Evolutionary conservation across 2,329 filamentous ascomycete genomes (phyloP).

Genomic region (Eutypa lata): DNA sequence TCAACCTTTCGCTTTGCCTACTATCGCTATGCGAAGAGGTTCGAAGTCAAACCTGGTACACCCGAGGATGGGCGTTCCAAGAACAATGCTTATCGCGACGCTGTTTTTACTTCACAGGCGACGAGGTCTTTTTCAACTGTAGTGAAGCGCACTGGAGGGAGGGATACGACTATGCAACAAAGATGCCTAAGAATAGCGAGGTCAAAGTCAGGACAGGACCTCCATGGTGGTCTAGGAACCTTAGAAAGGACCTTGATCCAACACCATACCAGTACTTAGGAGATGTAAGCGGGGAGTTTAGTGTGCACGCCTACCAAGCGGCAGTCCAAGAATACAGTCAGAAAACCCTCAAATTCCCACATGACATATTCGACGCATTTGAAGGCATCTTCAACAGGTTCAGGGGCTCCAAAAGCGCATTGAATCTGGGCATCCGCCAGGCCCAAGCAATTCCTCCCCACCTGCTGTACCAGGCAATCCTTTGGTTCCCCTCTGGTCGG

Average conservation of each 20-base stretch:
- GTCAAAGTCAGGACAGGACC: neutral
- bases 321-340: neutral
- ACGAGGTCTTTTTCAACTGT: neutral
- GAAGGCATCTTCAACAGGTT: neutral
- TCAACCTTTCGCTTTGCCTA: neutral
- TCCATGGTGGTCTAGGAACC: neutral
- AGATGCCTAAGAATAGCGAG: neutral
- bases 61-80: constrained; percentile 13
- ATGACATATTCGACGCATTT: neutral
- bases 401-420: no score
- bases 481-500: neutral
- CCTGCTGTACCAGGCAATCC: neutral
- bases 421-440: neutral
- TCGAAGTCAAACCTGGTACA: neutral
- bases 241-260: neutral
- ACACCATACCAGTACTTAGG: neutral
- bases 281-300: neutral
- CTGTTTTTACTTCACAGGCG: constrained; percentile 7
- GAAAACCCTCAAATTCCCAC: neutral
- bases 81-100: constrained; percentile 13
- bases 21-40: neutral
- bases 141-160: neutral
- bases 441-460: neutral
- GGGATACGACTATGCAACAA: neutral
- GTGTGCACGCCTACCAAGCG: neutral